These are phyloP conservation scores for Cryphonectria japonica DNA, from an alignment of 2,329 filamentous ascomycete genomes.

Conservation along the genomic window DNA sequence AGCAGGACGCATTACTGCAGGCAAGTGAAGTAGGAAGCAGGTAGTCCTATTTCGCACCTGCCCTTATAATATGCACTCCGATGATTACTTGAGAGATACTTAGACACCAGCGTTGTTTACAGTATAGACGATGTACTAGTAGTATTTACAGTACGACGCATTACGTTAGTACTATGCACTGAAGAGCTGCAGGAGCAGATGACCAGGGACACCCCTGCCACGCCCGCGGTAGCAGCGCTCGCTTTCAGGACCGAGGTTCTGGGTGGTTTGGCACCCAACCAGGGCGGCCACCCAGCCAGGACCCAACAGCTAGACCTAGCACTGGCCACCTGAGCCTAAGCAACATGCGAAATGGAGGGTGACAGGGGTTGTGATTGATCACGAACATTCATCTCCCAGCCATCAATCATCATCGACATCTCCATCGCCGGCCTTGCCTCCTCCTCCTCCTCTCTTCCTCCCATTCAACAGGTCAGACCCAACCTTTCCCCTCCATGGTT, in stretches of 20 bases:
- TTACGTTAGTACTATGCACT: no score
- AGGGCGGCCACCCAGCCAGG: background rate
- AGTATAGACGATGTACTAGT: background rate
- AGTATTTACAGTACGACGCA: background rate
- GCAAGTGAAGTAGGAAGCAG: no score
- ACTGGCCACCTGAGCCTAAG: background rate
- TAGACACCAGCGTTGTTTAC: background rate
- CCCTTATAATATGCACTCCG: no score
- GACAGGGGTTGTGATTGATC: conserved; percentile 16
- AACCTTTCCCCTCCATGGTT: background rate
- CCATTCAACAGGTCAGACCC: background rate
- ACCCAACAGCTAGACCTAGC: background rate
- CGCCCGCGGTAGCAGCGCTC: background rate
- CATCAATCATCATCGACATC: conserved; percentile 15
- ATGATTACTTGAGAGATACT: no score
- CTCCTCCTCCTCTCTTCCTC: background rate
- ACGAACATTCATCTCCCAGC: conserved; percentile 18
- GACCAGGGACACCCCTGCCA: conserved; percentile 2
- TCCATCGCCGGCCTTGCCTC: background rate
- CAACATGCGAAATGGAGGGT: conserved; percentile 11
- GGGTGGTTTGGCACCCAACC: conserved; percentile 10
- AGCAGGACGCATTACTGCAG: background rate
- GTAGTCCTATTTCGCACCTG: background rate
- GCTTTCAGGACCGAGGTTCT: background rate
- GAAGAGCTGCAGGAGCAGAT: background rate